Base-by-base conservation (phyloP, 2,329 filamentous ascomycete genomes). In the Lachnellula subtilissima region DNA sequence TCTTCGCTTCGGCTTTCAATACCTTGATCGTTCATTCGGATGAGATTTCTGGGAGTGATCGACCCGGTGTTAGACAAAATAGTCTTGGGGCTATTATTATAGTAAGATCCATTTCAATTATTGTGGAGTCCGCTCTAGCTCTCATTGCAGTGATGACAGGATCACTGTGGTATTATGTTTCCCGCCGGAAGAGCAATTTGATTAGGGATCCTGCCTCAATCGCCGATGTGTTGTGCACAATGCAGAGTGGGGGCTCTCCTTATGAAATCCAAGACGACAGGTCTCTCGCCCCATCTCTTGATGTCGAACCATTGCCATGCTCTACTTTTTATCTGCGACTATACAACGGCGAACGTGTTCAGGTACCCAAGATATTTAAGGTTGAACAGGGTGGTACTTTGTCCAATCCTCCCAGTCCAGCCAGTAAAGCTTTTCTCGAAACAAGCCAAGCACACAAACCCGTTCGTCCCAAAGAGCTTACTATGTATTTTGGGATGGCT, bases 1-100 rank as follows among this genome's bases (percentile, higher is more conserved):
- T 78, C 0, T 78, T 79, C 45, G 60, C 73, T 0, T 14, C 61
- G 4, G 70, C 70, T 4, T 58, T 70, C 8, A 62, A 53, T 36
- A 35, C 60, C 3, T 42, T 66, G 17, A 52, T 43, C 5, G 5
- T 25, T 0, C 46, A 50, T 3, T 4, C 15, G 11, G 39, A 19
- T 7, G 46, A 14, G 15, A 6, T 19, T 14, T 9, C 45, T 19
- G 8, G 50, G 14, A 11, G 47, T 35, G 4, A 9, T 43, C 25
- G 52, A 11, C 15, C 37, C n/a, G 59, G 60, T 0, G 36, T 48
- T 7, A 5, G 43, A 14, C 5, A 50, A 36, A 15, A 64, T 49
- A 7, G 48, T 35, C 17, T 43, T 39, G 48, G 52, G 11, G 46
- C 54, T 1, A 63, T 71, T 7, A 50, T 61, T 19, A 37, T 69